Evolutionary conservation across 352 stramenopile genomes (phyloP), one percentile per base, ranked within the genome.

Genomic region (Hyaloperonospora brassicae): DNA sequence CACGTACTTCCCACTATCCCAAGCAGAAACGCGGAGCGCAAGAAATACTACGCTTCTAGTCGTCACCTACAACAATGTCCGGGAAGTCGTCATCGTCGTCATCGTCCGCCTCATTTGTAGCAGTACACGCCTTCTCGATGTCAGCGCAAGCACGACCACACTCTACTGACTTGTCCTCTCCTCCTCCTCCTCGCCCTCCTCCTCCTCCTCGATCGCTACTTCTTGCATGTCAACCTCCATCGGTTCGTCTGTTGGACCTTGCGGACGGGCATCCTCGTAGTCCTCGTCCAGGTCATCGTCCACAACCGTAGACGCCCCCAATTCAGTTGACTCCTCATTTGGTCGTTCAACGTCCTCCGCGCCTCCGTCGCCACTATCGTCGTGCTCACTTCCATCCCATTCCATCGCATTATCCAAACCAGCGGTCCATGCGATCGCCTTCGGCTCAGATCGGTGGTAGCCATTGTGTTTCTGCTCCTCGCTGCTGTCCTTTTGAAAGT

Each of bases 61-160:
- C 70, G 47, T 91, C 79, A 52, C 86, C 79, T 40, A 79, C 70
- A 10, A 93, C 76, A 54, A 93, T 93, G 45, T 93, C 79, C 0
- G 83, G 83, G 55, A 93, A 90, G 50, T 92, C 80, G 30, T 87
- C 78, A 44, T 89, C 79, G 36, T 88, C 78, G 13, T 70, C 52
- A 2, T 73, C 61, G 39, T 66, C 52, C n/a, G 55, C 46, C 13
- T 66, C 52, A 12, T 57, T 47, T 12, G 57, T 62, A 44, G 40
- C 52, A n/a, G 55, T 52, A 55, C 35, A 14, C 31, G 21, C 55
- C 36, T 48, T 36, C 43, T 48, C 39, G 17, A 9, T 13, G 13
- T 25, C 44, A 1, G n/a, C 39, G 39, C 39, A 24, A 14, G 21
- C 7, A 1, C 9, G n/a, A 17, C 14, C 9, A 22, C 1, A 14